phyloP scores from a whole-genome alignment of 805 yeast species.

The Candida coquimbonensis region DNA sequence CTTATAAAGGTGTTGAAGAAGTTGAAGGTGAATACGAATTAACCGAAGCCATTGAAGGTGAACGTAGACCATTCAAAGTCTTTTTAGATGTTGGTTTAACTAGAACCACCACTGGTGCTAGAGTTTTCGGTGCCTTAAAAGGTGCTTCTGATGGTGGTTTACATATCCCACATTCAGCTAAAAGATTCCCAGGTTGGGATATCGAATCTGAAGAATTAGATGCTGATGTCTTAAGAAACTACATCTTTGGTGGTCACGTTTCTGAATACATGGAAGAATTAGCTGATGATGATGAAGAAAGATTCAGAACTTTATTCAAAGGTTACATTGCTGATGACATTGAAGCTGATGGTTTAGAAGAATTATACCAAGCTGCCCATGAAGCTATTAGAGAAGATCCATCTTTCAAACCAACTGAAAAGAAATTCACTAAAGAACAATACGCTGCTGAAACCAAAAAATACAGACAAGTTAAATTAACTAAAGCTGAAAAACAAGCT shows the following conservation, averaged over 20 bases:
- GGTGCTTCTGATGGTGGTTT: slow-evolving; percentile 99
- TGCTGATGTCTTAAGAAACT: slow-evolving; percentile 94
- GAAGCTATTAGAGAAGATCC: slow-evolving; percentile 96
- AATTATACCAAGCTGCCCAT: slow-evolving; percentile 90
- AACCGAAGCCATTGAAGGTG: slow-evolving; percentile 99
- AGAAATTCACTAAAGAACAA: slow-evolving; percentile 94
- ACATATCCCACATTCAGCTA: slow-evolving; percentile 97
- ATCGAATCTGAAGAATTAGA: slow-evolving; percentile 97
- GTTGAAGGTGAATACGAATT: slow-evolving; percentile 98
- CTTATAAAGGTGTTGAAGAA: slow-evolving; percentile 98
- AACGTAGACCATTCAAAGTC: slow-evolving; percentile 99
- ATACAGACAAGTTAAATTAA: slow-evolving; percentile 81
- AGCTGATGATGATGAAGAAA: slow-evolving; percentile 99
- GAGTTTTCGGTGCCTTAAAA: slow-evolving; percentile 98
- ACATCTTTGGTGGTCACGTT: slow-evolving; percentile 99
- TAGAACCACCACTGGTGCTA: slow-evolving; percentile 99
- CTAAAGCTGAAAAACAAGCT: slow-evolving; percentile 87
- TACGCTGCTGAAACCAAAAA: slow-evolving; percentile 96
- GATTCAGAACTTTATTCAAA: slow-evolving; percentile 93
- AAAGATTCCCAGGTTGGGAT: slow-evolving; percentile 99
- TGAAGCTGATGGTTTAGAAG: slow-evolving; percentile 96
- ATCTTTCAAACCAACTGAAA: slow-evolving; percentile 77
- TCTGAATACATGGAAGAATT: slow-evolving; percentile 99
- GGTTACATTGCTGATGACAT: slow-evolving; percentile 94
- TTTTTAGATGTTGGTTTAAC: slow-evolving; percentile 98